Percentiles rank a stretch among this genome's conserved stretches.
Evolutionary conservation across 2,329 filamentous ascomycete genomes (phyloP).

Genomic region (Purpureocillium takamizusanense): DNA sequence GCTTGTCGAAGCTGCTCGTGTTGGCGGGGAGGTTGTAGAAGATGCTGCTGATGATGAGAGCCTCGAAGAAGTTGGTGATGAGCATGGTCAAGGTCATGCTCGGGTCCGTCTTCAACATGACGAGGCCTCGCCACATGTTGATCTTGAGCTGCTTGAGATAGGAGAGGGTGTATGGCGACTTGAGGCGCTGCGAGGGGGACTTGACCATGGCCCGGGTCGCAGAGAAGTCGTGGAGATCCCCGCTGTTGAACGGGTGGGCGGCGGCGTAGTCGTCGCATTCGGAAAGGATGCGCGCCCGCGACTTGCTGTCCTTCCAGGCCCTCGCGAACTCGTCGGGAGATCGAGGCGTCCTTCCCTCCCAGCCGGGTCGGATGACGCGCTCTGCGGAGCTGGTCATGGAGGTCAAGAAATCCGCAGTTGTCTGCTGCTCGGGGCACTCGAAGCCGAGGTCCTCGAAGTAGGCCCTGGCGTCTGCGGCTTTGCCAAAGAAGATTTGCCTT

Average conservation of each 20-base stretch:
- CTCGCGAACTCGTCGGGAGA: conserved; percentile 28
- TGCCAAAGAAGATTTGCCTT: conserved; percentile 58
- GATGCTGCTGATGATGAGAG: conserved; percentile 39
- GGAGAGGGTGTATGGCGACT: conserved; percentile 39
- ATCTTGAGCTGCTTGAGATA: conserved; percentile 28
- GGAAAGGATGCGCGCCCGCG: conserved; percentile 11
- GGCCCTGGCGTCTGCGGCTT: conserved; percentile 50
- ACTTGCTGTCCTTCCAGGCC: conserved; percentile 17
- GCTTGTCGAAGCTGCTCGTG: conserved; percentile 33
- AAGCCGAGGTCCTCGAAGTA: conserved; percentile 67
- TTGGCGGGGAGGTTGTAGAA: conserved; percentile 36
- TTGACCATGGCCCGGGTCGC: conserved; percentile 18
- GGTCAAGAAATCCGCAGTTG: conserved; percentile 41
- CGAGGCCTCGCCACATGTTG: too few species aligned
- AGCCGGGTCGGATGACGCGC: background rate
- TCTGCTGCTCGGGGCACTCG: conserved; percentile 68
- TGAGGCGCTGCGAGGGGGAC: conserved; percentile 21
- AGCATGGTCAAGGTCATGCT: background rate
- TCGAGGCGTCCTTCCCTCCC: conserved; percentile 12
- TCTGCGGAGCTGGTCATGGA: conserved; percentile 23
- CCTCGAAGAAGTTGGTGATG: conserved; percentile 32
- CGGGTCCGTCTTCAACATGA: too few species aligned
- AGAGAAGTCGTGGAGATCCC: too few species aligned
- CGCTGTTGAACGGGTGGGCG: conserved; percentile 5
- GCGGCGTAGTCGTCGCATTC: conserved; percentile 23